Conservation (phyloP, 192 early-diverging fungal species). For the Coemansia sp. region DNA sequence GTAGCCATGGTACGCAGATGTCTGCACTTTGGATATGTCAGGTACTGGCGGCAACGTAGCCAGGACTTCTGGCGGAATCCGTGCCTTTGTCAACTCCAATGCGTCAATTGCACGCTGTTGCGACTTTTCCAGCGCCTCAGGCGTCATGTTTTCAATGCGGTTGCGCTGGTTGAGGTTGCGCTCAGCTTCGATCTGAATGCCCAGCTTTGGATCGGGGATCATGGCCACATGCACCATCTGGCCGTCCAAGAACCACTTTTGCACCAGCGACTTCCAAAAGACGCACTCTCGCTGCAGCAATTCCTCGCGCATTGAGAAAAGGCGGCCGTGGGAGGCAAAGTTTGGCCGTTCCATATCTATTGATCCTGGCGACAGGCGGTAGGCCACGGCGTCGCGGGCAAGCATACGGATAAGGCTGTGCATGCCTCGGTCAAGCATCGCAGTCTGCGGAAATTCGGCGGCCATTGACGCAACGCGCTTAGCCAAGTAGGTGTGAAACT, state of each 20-base stretch:
- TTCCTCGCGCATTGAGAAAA: conserved; percentile 55
- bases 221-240: conserved; percentile 42
- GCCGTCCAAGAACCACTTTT: conserved; percentile 42
- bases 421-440: conserved; percentile 34
- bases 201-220: conserved; percentile 42
- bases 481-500: conserved; percentile 40
- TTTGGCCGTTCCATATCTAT: conserved; percentile 27
- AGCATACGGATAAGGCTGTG: conserved; percentile 38
- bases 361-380: conserved; percentile 36
- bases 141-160: conserved; percentile 31
- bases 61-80: conserved; percentile 61
- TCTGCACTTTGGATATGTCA: conserved; percentile 48
- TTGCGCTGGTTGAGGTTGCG: conserved; percentile 45
- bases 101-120: conserved; percentile 48
- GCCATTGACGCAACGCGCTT: conserved; percentile 57
- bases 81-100: conserved; percentile 33
- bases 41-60: conserved; percentile 68
- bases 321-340: conserved; percentile 58
- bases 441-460: conserved; percentile 62
- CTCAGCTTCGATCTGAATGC: conserved; percentile 50
- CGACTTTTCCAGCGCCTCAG: conserved; percentile 20
- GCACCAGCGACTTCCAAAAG: conserved; percentile 42
- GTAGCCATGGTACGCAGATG: conserved; percentile 23
- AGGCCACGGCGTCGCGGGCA: conserved; percentile 56
- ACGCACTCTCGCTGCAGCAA: conserved; percentile 26